Conservation (phyloP, 805 yeast genomes). For the Teunomyces gatunensis region DNA sequence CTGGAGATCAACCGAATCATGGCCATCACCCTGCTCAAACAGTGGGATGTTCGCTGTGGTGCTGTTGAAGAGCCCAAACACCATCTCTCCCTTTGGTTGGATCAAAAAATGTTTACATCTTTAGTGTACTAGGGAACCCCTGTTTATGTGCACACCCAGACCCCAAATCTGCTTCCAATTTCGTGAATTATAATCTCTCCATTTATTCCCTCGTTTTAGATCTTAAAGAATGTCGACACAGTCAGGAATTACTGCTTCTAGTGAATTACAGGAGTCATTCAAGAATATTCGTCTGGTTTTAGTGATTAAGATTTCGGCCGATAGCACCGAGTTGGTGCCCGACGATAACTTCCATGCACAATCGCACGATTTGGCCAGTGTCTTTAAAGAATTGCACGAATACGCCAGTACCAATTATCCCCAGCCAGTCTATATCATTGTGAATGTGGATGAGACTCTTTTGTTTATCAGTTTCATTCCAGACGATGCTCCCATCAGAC, state of each 20-base stretch:
- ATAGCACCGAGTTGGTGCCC: conserved; percentile 32
- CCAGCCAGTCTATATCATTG: conserved; percentile 34
- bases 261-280: conserved; percentile 45
- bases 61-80: background rate
- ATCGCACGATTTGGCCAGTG: conserved; percentile 10
- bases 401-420: conserved; percentile 28
- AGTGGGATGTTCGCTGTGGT: conserved; percentile 9
- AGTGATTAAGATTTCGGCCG: conserved; percentile 31
- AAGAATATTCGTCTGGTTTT: conserved; percentile 26
- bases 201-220: too few relatives aligned
- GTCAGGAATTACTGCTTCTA: conserved; percentile 41
- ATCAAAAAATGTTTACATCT: background rate
- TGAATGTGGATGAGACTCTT: conserved; percentile 14
- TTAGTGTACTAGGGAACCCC: background rate
- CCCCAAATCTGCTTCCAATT: background rate
- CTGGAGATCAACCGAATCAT: conserved; percentile 60
- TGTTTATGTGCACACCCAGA: background rate
- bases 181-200: background rate
- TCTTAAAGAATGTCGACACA: conserved; percentile 38
- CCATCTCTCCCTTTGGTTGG: background rate
- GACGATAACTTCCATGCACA: conserved; percentile 18
- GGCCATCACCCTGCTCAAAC: conserved; percentile 14
- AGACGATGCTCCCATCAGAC: conserved; percentile 74
- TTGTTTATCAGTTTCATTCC: conserved; percentile 84
- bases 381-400: conserved; percentile 19